Evolutionary conservation across 805 yeast species (phyloP), one percentile per base, ranked within the genome.

Genomic region (Candida sakaeoensis): DNA sequence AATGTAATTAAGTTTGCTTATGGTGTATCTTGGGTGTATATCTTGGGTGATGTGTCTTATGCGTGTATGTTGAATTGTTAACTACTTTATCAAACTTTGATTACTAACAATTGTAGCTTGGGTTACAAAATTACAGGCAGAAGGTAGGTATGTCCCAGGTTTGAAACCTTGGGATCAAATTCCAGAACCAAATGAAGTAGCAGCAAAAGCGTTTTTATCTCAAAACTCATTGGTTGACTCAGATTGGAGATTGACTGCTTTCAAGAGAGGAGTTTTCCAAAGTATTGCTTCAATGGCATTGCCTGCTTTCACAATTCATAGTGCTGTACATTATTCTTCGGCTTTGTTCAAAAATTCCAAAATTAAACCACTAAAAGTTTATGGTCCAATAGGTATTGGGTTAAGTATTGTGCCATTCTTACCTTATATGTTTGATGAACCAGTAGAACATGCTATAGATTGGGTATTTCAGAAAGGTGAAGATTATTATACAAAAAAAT

Each of bases 261-360:
- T 82, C 28, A 80, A 85, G 57, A 74, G 95, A 57, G 89, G 85
- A n/a, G 51, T 85, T 18, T 85, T 85, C 66, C 95, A 85, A 60
- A 71, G 83, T 47, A 70, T 86, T 46, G 95, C 95, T 2, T 79
- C 87, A 33, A 86, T 85, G 93, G 91, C 86, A 12, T 68, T 85
- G 30, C 95, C 95, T 8, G 95, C 95, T 2, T 79, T 85, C 59
- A 85, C 95, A 4, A 85, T 85, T 51, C 95, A 85, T 57, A 72
- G 84, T 2, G 67, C 81, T 4, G 95, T 85, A 29, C 72, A 82
- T 48, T 84, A 85, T 54, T 77, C 88, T 1, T 80, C 86, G 2
- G 41, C 64, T 15, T 61, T 79, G 22, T 77, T 86, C 57, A 80
- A 80, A 57, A 78, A 80, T 55, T 58, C 74, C 37, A 63, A 67